These are phyloP conservation scores for Fusarium pseudograminearum DNA, from an alignment of 2,329 filamentous ascomycete species.

Conservation along the genomic window DNA sequence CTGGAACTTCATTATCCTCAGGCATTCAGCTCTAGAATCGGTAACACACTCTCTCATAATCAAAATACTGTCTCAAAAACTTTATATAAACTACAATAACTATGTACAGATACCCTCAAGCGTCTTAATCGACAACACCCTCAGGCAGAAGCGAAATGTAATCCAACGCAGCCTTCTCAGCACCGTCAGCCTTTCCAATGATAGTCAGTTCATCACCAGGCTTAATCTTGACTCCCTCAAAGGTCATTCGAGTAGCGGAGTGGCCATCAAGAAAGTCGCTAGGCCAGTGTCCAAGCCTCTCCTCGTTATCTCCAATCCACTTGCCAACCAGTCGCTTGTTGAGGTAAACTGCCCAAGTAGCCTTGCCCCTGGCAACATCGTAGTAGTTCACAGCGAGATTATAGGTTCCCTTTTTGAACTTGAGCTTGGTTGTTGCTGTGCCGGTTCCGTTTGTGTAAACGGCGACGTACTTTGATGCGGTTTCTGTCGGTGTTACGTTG, in stretches of 20 bases:
- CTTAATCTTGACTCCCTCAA: slow-evolving; percentile 61
- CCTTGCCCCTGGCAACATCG: slow-evolving; percentile 69
- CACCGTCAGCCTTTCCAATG: slow-evolving; percentile 68
- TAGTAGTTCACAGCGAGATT: slow-evolving; percentile 76
- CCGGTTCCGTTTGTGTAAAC: slow-evolving; percentile 21
- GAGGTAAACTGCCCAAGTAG: slow-evolving; percentile 67
- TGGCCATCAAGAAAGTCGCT: slow-evolving; percentile 73
- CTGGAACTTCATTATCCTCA: no score
- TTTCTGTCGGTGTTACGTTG: slow-evolving; percentile 68
- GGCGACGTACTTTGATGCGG: slow-evolving; percentile 59
- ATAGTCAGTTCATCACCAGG: slow-evolving; percentile 67
- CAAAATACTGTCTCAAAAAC: accelerated
- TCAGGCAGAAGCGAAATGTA: slow-evolving; percentile 72
- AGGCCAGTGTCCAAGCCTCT: slow-evolving; percentile 68
- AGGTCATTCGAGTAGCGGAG: slow-evolving; percentile 72
- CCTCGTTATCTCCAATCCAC: slow-evolving; percentile 72
- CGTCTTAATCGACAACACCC: slow-evolving; percentile 20
- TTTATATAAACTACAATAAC: background rate
- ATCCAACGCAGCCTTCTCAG: slow-evolving; percentile 74
- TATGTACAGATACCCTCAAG: background rate
- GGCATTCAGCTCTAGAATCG: no score
- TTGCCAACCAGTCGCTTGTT: slow-evolving; percentile 64
- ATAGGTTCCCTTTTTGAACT: slow-evolving; percentile 60
- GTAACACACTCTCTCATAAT: background rate
- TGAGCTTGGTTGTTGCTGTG: slow-evolving; percentile 14